Evolutionary conservation across 1,284 basidiomycete genomes (phyloP), one percentile per base, ranked within the genome.

Genomic region (Fomitiporia mediterranea): DNA sequence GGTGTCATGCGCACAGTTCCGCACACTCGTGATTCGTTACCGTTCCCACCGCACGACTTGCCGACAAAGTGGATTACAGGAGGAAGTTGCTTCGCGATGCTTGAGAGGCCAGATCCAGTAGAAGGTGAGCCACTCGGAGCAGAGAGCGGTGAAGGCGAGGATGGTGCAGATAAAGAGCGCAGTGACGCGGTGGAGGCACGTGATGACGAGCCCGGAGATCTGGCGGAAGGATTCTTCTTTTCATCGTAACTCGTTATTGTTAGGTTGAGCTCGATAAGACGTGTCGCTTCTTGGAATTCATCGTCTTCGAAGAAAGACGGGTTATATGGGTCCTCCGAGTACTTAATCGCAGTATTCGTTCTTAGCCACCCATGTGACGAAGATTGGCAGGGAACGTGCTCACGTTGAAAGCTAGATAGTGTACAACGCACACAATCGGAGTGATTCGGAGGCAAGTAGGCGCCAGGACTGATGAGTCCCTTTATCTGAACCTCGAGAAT

Each of bases 201-300:
- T 15, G 28, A 66, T 55, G 21, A 46, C 55, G 40, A 62, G 64
- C 49, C 57, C 51, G 55, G 67, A 64, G 44, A 69, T 68, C 51
- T 76, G 58, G 15, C 35, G 17, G 35, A 19, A 17, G 51, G 3
- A 9, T 42, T 32, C 7, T 15, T 50, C n/a, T 3, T 15, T 19
- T 50, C 44, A 5, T 23, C 40, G 28, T 50, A 34, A 38, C 39
- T 19, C 30, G 52, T 72, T 50, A 86, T 63, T 35, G 67, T 70
- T n/a, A 86, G 68, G 49, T 75, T 74, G 56, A 85, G 69, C 60
- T 82, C 79, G 39, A 86, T 76, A 32, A 84, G 73, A 15, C 82
- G 76, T 4, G 80, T 81, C 2, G 82, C 82, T 65, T 87, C 84
- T 52, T 78, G 74, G 64, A 85, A 83, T 7, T 73, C 69, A 34